Evolutionary conservation across 805 yeast genomes (phyloP).

Genomic region (Suhomyces kilbournensis): DNA sequence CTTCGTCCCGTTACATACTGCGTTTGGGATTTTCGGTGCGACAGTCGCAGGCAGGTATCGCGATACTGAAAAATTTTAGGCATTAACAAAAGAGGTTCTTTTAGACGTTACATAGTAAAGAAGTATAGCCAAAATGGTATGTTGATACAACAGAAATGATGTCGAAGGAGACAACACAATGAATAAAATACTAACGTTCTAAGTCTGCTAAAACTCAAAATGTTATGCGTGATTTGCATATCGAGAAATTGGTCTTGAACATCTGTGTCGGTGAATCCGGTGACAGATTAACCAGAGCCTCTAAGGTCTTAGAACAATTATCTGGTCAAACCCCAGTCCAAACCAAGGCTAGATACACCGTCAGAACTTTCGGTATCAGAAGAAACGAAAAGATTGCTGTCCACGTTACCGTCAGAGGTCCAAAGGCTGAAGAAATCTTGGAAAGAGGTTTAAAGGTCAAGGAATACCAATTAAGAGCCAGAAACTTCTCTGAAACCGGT

Average conservation of each 20-base stretch:
- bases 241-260: slow-evolving; percentile 99
- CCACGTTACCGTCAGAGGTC: slow-evolving; percentile 99
- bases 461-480: slow-evolving; percentile 94
- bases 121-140: slow-evolving; percentile 21
- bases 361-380: slow-evolving; percentile 99
- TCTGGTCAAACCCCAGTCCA: slow-evolving; percentile 99
- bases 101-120: slow-evolving; percentile 7
- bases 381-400: slow-evolving; percentile 99
- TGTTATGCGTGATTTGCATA: slow-evolving; percentile 98
- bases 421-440: slow-evolving; percentile 96
- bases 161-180: background rate
- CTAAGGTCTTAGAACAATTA: slow-evolving; percentile 99
- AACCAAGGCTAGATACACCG: slow-evolving; percentile 99
- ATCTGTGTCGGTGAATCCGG: slow-evolving; percentile 99
- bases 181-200: slow-evolving; percentile 8
- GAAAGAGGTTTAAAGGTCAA: slow-evolving; percentile 99
- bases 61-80: slow-evolving; percentile 14
- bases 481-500: slow-evolving; percentile 98
- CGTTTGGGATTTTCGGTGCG: background rate
- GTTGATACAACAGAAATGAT: slow-evolving; percentile 4
- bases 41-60: background rate
- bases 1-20: background rate
- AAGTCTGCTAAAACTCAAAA: slow-evolving; percentile 59
- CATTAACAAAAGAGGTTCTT: background rate
- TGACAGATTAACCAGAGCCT: slow-evolving; percentile 99